A percentile compares a stretch with the other conserved stretches of the same genome.
phyloP scores from a whole-genome alignment of 345 rosid genomes.

The Brassica incana region DNA sequence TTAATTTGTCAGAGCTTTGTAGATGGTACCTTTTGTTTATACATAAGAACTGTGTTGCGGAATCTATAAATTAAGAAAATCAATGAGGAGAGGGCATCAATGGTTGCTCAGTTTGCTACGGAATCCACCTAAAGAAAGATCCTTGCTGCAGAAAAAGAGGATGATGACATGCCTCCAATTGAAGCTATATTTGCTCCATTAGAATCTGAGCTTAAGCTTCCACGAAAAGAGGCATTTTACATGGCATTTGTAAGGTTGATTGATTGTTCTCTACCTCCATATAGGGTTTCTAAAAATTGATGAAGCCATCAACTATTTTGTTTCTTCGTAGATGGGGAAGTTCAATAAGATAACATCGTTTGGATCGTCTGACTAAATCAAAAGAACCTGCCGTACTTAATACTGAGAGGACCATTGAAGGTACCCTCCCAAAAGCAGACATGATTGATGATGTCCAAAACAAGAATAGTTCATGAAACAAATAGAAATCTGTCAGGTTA shows the following conservation, averaged over 20 bases:
- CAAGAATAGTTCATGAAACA: slow-evolving; percentile 69
- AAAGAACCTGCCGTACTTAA: slow-evolving; percentile 96
- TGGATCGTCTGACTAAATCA: slow-evolving; percentile 94
- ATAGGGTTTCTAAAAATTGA: too few relatives aligned
- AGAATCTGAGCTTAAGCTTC: slow-evolving; percentile 97
- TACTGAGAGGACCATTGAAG: slow-evolving; percentile 87
- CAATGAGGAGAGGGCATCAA: slow-evolving; percentile 94
- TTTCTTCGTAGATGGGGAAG: slow-evolving; percentile 69
- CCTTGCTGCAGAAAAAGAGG: slow-evolving; percentile 99
- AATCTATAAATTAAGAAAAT: slow-evolving; percentile 95
- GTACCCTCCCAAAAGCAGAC: slow-evolving; percentile 87
- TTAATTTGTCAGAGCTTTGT: neutral
- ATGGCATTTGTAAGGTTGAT: neutral
- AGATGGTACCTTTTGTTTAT: neutral
- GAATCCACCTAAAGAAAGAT: slow-evolving; percentile 98
- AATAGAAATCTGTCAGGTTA: too few relatives aligned
- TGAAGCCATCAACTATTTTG: neutral
- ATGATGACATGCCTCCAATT: slow-evolving; percentile 99
- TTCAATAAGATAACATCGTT: slow-evolving; percentile 96
- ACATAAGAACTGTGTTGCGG: slow-evolving; percentile 41
- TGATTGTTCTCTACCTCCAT: neutral
- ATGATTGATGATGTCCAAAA: slow-evolving; percentile 99
- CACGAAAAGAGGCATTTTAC: slow-evolving; percentile 73
- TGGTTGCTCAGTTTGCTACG: slow-evolving; percentile 99
- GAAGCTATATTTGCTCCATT: slow-evolving; percentile 99